Base-by-base conservation (phyloP, 495 filamentous ascomycete genomes). In the Penicillium silybi region DNA sequence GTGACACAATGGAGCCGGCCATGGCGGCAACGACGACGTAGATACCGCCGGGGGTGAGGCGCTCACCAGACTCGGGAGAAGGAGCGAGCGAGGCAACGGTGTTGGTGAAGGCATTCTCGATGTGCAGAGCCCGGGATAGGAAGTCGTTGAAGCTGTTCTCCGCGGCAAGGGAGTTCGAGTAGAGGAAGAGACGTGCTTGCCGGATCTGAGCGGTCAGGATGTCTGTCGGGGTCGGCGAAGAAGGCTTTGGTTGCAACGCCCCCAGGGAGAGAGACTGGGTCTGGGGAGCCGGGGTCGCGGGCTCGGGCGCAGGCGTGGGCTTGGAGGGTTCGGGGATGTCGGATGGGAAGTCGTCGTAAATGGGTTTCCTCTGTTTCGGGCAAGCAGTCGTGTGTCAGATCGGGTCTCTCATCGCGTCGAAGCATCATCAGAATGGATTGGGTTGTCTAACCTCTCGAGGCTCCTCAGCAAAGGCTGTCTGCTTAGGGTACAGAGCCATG, bases 1-100 rank as follows among this genome's bases (percentile, higher is more conserved):
- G 81, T 40, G 87, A 79, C 25, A 95, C 73, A 63, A 98, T 97
- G 57, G 82, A 87, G 56, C 92, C 92, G 26, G 92, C 86, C 90
- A 98, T 96, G 52, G 88, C 83, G 10, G 90, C 82, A 2, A 98
- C 90, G 13, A 96, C 82, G 32, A 96, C 89, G 73, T 97, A 97
- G 53, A 97, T 78, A 34, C 82, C 69, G 5, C 91, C 90, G 22
- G 93, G 93, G 64, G 95, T 81, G 15, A 97, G 77, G 58, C 81
- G 81, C 72, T 98, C 93, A 54, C 85, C 84, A 44, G 82, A 85
- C 64, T 90, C 85, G 50, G 84, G 83, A 10, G 90, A 76, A 19
- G 93, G 93, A 32, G 90, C 91, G 9, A 98, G 83, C 0, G 85
- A 87, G 25, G 90, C 87, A 57, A 98, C 71, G 41, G 93, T 97